Evolutionary conservation across 2,329 filamentous ascomycete species (phyloP), one percentile per base, ranked within the genome.

Genomic region (Fusarium sp.): DNA sequence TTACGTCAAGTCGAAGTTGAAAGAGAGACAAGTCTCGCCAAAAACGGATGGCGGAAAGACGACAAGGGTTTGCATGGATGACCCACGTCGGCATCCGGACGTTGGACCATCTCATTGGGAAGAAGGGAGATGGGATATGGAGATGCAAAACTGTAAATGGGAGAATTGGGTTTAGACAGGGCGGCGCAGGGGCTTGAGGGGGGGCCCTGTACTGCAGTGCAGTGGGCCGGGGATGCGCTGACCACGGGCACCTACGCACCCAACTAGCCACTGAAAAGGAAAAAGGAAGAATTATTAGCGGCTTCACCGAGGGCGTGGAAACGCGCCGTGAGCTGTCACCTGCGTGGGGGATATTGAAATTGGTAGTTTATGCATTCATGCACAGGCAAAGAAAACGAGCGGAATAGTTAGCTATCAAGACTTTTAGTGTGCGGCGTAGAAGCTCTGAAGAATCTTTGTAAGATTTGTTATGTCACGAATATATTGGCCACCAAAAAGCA

Each of bases 311-410:
- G 72, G 73, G 73, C 67, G 74, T 73, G 72, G 69, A 75, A 74
- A 65, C 57, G 71, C 74, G 74, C 75, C 72, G 67, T 69, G 68
- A 72, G 68, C 49, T 69, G 66, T 66, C 54, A 62, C 51, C 58
- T 64, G 59, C 63, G 73, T 73, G 73, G 72, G 72, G 65, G 57
- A 75, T 57, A 51, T 40, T 74, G 66, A 75, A 75, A 75, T 75
- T 75, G 72, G 67, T 25, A 56, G 49, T 75, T 75, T 74, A 75
- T 75, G 74, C 74, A 75, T 75, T 75, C 73, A 75, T 75, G 73
- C 73, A 23, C 43, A 51, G 28, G 27, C n/a, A 49, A 13, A 27
- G 32, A 27, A 27, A 45, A 49, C 34, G 30, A 49, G 60, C 63
- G 57, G 56, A 71, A 62, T 71, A 62, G 58, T 20, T 65, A 48